These are phyloP conservation scores for Rosellinia necatrix DNA, from an alignment of 2,329 filamentous ascomycete species.

Conservation along the genomic window DNA sequence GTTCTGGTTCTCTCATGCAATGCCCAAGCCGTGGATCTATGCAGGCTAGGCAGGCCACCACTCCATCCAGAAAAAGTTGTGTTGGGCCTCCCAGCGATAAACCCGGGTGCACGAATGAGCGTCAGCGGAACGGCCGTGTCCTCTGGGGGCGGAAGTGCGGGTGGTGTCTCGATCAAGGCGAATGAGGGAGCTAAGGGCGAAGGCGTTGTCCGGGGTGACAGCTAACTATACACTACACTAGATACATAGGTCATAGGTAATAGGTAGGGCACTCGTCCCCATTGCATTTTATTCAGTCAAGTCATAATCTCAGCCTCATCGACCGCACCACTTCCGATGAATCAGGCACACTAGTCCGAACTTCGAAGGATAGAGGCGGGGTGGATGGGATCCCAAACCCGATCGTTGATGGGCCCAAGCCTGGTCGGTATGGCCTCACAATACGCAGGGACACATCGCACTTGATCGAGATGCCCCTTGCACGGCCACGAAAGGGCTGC, in stretches of 20 bases:
- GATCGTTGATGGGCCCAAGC: neutral
- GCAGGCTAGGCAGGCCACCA: constrained; percentile 23
- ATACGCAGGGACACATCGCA: neutral
- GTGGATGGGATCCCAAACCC: neutral
- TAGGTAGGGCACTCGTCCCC: too few relatives aligned
- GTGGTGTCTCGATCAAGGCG: constrained; percentile 16
- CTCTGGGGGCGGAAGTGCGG: neutral
- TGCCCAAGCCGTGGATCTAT: constrained; percentile 26
- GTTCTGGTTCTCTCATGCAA: constrained; percentile 23
- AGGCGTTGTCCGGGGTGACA: constrained; percentile 1
- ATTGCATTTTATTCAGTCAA: too few relatives aligned
- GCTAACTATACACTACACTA: too few relatives aligned
- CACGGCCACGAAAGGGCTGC: neutral
- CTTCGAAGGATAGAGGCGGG: too few relatives aligned
- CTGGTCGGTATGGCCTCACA: neutral
- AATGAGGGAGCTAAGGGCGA: constrained; percentile 2
- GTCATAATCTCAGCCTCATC: constrained; percentile 3
- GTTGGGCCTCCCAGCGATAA: constrained; percentile 23
- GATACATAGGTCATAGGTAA: too few relatives aligned
- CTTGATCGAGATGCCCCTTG: neutral
- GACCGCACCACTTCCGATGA: neutral
- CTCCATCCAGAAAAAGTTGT: constrained; percentile 14
- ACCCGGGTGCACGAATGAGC: constrained; percentile 20
- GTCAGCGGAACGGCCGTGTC: constrained; percentile 23
- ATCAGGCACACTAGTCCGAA: too few relatives aligned